phyloP scores from a whole-genome alignment of 1,284 basidiomycete species.

The Kalmanozyma brasiliensis region DNA sequence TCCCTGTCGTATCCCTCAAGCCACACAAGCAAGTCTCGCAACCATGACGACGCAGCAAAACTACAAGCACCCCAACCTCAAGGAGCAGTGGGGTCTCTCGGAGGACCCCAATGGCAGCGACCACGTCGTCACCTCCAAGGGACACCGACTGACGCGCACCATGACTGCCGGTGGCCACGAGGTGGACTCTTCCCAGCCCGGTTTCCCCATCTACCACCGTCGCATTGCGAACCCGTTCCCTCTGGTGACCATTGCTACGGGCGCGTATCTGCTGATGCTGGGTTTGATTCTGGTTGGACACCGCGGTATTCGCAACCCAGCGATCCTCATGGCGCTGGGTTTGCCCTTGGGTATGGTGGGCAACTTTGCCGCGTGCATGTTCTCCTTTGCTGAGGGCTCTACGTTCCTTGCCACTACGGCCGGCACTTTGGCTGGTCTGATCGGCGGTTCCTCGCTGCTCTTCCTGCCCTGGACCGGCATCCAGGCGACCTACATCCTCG shows the following conservation, averaged over 20 bases:
- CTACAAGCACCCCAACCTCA: conserved; percentile 46
- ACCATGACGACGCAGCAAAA: conserved; percentile 34
- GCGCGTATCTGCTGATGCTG: conserved; percentile 44
- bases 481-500: conserved; percentile 40
- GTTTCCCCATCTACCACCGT: conserved; percentile 54
- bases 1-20: no score
- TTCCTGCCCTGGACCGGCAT: conserved; percentile 59
- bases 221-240: conserved; percentile 53
- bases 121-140: conserved; percentile 34
- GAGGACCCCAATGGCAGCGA: conserved; percentile 48
- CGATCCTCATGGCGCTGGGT: conserved; percentile 33
- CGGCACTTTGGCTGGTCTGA: conserved; percentile 39
- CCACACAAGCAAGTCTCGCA: conserved; percentile 1
- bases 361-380: conserved; percentile 54
- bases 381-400: conserved; percentile 48
- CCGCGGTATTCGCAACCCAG: conserved; percentile 33
- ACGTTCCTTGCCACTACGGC: conserved; percentile 50
- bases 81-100: conserved; percentile 45
- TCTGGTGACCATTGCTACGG: conserved; percentile 43
- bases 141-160: conserved; percentile 36
- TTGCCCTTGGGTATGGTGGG: conserved; percentile 53
- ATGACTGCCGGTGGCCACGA: conserved; percentile 43
- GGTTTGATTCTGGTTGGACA: conserved; percentile 27
- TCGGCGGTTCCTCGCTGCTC: conserved; percentile 39
- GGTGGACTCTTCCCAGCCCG: conserved; percentile 41